Conservation (phyloP, 148 eudicot species). For the Dysphania ambrosioides region DNA sequence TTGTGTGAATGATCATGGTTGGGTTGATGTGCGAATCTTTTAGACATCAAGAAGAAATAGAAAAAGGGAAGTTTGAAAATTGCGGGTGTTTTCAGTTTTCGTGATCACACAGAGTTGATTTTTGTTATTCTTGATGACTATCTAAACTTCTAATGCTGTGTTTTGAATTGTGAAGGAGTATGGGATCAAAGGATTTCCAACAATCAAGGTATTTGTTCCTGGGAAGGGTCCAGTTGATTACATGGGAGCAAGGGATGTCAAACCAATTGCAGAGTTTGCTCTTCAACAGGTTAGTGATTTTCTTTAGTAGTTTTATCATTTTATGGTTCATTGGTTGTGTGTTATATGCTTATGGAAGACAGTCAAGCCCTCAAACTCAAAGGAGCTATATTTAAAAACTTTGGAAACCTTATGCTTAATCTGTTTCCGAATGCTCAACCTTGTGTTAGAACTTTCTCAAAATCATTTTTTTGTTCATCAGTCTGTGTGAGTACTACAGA, state of each 20-base stretch:
- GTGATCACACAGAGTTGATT: background rate
- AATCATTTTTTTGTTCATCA: background rate
- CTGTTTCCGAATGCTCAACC: background rate
- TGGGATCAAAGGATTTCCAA: constrained; percentile 90
- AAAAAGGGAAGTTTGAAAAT: background rate
- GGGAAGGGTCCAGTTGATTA: constrained; percentile 89
- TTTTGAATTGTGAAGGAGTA: constrained; percentile 57
- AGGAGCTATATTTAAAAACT: background rate
- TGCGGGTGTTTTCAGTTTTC: background rate
- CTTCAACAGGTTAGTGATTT: constrained; percentile 55
- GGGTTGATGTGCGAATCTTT: background rate
- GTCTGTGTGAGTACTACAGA: background rate
- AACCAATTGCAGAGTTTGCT: constrained; percentile 79
- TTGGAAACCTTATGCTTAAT: background rate
- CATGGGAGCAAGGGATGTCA: constrained; percentile 83
- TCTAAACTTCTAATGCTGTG: constrained; percentile 9
- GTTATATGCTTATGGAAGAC: background rate
- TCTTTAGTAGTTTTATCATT: background rate
- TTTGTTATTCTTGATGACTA: background rate
- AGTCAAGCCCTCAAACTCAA: background rate
- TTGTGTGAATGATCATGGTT: background rate
- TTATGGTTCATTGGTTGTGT: background rate
- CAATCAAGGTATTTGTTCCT: constrained; percentile 86
- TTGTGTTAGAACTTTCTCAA: background rate
- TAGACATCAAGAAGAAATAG: background rate